Conservation (phyloP, 208 protist genomes). For the Leishmania guyanensis region DNA sequence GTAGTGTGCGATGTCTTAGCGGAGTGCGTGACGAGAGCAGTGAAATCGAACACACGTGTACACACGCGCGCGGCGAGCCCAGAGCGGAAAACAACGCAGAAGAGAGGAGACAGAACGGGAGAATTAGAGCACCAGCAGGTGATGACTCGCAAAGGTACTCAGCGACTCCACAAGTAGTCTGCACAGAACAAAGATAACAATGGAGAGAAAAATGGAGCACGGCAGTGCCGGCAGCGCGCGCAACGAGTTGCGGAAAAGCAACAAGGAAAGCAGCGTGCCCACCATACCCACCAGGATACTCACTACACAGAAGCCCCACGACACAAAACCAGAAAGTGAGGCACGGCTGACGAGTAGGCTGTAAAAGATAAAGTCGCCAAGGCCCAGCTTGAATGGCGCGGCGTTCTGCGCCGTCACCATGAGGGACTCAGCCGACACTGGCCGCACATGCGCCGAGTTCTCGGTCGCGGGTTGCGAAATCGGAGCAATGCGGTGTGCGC, state of each 20-base stretch:
- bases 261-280: conserved; percentile 54
- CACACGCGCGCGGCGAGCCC: background rate
- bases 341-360: conserved; percentile 73
- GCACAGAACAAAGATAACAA: conserved; percentile 50
- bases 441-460: background rate
- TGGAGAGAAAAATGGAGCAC: conserved; percentile 73
- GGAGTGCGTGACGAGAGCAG: background rate
- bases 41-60: background rate
- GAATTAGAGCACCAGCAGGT: conserved; percentile 24
- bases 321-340: conserved; percentile 47
- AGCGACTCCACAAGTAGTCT: conserved; percentile 29
- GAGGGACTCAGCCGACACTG: conserved; percentile 9
- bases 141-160: conserved; percentile 22
- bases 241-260: conserved; percentile 47
- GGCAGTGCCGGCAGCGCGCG: conserved; percentile 79
- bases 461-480: background rate
- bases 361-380: conserved; percentile 93
- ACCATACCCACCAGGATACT: conserved; percentile 69
- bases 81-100: background rate
- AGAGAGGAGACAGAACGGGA: background rate
- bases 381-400: conserved; percentile 72
- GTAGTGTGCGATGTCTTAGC: background rate
- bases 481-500: conserved; percentile 17
- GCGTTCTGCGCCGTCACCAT: conserved; percentile 7
- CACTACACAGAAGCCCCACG: conserved; percentile 61